Evolutionary conservation across 441 rosid genomes (phyloP).

Genomic region (Adansonia gregorii): DNA sequence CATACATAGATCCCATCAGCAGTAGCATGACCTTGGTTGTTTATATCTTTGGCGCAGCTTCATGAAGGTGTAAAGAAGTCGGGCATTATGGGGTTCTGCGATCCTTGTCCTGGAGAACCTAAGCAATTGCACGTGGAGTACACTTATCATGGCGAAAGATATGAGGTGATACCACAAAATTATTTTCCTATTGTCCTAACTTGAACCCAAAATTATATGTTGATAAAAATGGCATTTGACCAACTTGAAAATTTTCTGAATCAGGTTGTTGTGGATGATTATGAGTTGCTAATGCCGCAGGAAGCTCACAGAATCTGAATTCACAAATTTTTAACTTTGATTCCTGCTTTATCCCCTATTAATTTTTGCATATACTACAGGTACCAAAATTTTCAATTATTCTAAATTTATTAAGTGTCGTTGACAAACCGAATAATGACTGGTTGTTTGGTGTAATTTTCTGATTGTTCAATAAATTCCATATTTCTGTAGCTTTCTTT

Average conservation of each 20-base stretch:
- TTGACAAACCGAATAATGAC: neutral
- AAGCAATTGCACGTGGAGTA: conserved; percentile 76
- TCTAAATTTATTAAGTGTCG: neutral
- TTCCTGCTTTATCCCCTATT: conserved; percentile 27
- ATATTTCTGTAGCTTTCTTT: neutral
- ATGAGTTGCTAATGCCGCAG: conserved; percentile 69
- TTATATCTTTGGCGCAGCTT: conserved; percentile 53
- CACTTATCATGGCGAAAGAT: conserved; percentile 52
- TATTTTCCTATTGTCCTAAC: conserved; percentile 3
- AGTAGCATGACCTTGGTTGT: conserved; percentile 12
- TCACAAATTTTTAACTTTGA: conserved; percentile 1
- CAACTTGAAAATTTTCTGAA: conserved; percentile 22
- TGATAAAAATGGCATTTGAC: neutral
- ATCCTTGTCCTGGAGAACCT: conserved; percentile 90
- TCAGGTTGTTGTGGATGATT: conserved; percentile 76
- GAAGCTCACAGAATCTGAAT: conserved; percentile 49
- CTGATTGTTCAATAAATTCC: neutral
- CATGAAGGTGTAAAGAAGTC: conserved; percentile 93
- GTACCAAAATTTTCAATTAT: neutral
- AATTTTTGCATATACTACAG: conserved; percentile 40
- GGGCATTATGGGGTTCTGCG: conserved; percentile 96
- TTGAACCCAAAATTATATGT: neutral
- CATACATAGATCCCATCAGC: too few species aligned
- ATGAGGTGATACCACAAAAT: conserved; percentile 41
- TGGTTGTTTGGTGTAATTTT: conserved; percentile 1